These are phyloP conservation scores for Aegilops umbellulata DNA, from an alignment of 176 grass and related monocot genomes.

Conservation along the genomic window DNA sequence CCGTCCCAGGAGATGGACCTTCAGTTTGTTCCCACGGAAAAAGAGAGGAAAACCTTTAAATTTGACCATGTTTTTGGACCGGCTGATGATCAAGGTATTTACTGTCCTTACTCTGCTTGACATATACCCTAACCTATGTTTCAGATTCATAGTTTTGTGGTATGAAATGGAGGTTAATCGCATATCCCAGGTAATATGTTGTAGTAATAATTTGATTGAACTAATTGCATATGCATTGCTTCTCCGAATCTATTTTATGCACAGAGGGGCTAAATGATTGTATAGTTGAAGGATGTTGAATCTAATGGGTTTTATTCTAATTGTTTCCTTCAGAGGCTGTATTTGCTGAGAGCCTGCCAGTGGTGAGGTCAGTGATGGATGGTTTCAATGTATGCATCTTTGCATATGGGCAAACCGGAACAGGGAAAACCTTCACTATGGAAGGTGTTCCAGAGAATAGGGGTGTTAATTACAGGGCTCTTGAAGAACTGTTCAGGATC, in stretches of 20 bases:
- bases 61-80: constrained; percentile 85
- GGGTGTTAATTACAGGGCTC: constrained; percentile 89
- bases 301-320: constrained; percentile 24
- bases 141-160: not conserved
- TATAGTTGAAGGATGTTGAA: not conserved
- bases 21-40: constrained; percentile 57
- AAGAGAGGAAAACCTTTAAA: constrained; percentile 66
- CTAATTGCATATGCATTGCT: not conserved
- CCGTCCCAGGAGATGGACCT: constrained; percentile 59
- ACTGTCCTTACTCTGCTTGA: not conserved
- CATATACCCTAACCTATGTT: not conserved
- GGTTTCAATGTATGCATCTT: constrained; percentile 99
- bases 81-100: constrained; percentile 66
- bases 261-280: not conserved
- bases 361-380: constrained; percentile 81
- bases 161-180: not conserved
- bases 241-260: not conserved
- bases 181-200: not conserved
- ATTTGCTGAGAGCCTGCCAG: constrained; percentile 69
- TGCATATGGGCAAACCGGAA: constrained; percentile 94
- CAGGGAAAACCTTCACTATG: constrained; percentile 96
- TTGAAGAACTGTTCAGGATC: constrained; percentile 84
- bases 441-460: constrained; percentile 81
- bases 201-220: not conserved
- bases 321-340: constrained; percentile 54